Base-by-base conservation (phyloP, 345 rosid species). In the Noccaea caerulescens region DNA sequence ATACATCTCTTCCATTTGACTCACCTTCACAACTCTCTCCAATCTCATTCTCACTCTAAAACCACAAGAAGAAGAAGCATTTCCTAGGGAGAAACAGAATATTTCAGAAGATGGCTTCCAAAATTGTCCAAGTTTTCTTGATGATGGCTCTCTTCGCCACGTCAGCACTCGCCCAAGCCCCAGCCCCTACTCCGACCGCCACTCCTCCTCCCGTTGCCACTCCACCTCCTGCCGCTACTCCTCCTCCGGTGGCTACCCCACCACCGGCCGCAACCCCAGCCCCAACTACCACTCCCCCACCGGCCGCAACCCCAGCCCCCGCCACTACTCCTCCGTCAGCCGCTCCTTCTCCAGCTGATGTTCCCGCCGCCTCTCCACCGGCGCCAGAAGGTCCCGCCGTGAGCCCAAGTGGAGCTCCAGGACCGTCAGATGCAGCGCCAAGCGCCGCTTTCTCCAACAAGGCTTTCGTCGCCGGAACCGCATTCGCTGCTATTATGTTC, bases 401-500 rank as follows among this genome's bases (percentile, higher is more conserved):
- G 64, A 52, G 41, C 73, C 57, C 67, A 67, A 32, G 33, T 10
- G 11, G 68, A 20, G 39, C 85, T 27, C 57, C 82, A 0, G 72
- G 56, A 14, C 75, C 87, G 2, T 30, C 85, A 2, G 63, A 51
- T 20, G 57, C 7, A 1, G 50, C 53, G 4, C 30, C 76, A 60
- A 49, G 59, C n/a, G 54, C 72, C 13, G 55, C 59, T 71, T 59
- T 58, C 57, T 43, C 79, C 27, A 69, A 66, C 66, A 81, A 66
- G 44, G 79, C 72, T 79, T 83, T 81, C 63, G 37, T 80, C 14
- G 80, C 76, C 7, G 86, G 84, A 46, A 83, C 83, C 63, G 89
- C 88, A 8, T 77, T 84, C 36, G 75, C 85, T n/a, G 86, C 77
- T 34, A 53, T 81, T 72, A 8, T 86, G 68, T 80, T 81, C 63